A percentile compares a stretch with the other conserved stretches of the same genome.
phyloP scores from a whole-genome alignment of 2,329 filamentous ascomycete genomes.

The Cercospora sp. region DNA sequence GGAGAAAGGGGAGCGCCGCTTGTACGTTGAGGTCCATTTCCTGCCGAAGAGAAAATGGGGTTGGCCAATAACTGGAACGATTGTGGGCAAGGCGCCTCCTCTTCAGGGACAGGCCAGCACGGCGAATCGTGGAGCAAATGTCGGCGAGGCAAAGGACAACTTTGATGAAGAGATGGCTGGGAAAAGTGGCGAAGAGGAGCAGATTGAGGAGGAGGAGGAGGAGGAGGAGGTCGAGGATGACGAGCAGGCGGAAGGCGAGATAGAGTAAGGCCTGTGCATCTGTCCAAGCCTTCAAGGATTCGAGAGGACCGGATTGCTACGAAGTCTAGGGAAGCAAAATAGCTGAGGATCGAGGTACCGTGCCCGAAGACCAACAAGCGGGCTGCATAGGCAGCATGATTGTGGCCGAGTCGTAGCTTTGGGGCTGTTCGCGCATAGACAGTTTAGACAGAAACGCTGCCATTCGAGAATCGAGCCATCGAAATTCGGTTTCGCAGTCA shows the following conservation, averaged over 20 bases:
- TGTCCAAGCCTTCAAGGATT: background rate
- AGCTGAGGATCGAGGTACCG: background rate
- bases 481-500: background rate
- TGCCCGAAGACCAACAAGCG: background rate
- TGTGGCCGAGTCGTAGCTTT: background rate
- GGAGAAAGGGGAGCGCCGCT: background rate
- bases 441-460: no score
- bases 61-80: background rate
- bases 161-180: background rate
- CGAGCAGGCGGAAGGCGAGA: background rate
- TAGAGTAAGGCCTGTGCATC: background rate
- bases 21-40: constrained; percentile 6
- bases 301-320: background rate
- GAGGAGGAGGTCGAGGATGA: background rate
- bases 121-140: background rate
- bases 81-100: background rate
- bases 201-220: background rate
- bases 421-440: background rate
- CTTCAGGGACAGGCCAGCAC: background rate
- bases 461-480: no score
- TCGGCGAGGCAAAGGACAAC: background rate
- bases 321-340: background rate
- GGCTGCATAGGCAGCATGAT: background rate
- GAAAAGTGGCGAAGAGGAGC: background rate
- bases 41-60: background rate